Evolutionary conservation across 257 asterid genomes (phyloP).

Genomic region (Salvia rosmarinus): DNA sequence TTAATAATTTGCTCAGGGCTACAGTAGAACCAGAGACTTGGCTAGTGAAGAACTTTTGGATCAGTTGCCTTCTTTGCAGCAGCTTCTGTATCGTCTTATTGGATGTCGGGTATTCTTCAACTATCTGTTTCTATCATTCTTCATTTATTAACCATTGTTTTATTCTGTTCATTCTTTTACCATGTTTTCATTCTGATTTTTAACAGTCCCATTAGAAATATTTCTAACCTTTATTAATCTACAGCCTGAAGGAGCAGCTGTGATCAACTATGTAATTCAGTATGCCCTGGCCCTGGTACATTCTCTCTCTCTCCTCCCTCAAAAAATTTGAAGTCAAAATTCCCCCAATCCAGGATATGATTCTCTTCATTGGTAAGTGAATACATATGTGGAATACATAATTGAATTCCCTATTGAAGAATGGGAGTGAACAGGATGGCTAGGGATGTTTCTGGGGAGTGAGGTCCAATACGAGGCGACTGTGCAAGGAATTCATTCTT

Average conservation of each 20-base stretch:
- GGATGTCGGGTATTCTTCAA: slow-evolving; percentile 83
- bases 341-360: slow-evolving; percentile 1
- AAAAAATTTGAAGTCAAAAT: neutral
- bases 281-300: slow-evolving; percentile 94
- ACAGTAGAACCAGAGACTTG: slow-evolving; percentile 89
- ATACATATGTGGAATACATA: neutral
- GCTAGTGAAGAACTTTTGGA: slow-evolving; percentile 84
- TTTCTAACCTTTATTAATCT: slow-evolving; percentile 30
- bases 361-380: slow-evolving; percentile 22
- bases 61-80: slow-evolving; percentile 93
- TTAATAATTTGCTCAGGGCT: slow-evolving; percentile 63
- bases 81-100: slow-evolving; percentile 83
- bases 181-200: neutral
- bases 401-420: slow-evolving; percentile 17
- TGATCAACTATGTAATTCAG: slow-evolving; percentile 75
- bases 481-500: neutral
- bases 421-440: neutral
- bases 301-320: neutral
- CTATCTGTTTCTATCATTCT: slow-evolving; percentile 31
- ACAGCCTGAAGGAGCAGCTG: slow-evolving; percentile 99
- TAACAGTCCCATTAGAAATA: slow-evolving; percentile 4
- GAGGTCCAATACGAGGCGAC: neutral
- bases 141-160: slow-evolving; percentile 10
- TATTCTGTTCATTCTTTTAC: neutral
- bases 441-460: slow-evolving; percentile 9